phyloP scores from a whole-genome alignment of 2,329 filamentous ascomycete species.

The Amylocarpus encephaloides region DNA sequence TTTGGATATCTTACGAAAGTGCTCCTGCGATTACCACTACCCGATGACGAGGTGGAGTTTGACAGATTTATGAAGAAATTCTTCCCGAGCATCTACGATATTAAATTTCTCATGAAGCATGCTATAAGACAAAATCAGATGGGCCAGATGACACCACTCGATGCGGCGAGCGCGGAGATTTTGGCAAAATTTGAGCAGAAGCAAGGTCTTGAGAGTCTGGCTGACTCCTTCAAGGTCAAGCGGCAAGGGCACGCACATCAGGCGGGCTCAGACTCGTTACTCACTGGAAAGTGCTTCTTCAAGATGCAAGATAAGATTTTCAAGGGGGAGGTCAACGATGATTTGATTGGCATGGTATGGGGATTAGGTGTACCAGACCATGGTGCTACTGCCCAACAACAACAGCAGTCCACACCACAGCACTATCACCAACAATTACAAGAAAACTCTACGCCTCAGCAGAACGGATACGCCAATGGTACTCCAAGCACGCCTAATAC shows the following conservation, averaged over 20 bases:
- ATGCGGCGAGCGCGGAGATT: conserved; percentile 63
- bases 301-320: conserved; percentile 86
- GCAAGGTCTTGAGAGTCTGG: conserved; percentile 86
- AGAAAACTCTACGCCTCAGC: conserved; percentile 44
- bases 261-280: conserved; percentile 85
- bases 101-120: conserved; percentile 94
- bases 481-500: conserved; percentile 65
- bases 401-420: conserved; percentile 36
- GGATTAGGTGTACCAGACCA: conserved; percentile 70
- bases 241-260: conserved; percentile 84
- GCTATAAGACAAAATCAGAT: conserved; percentile 65
- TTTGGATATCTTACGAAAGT: conserved; percentile 97
- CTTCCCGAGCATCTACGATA: conserved; percentile 90
- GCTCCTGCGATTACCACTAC: conserved; percentile 73
- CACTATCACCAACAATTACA: conserved; percentile 36
- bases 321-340: conserved; percentile 70
- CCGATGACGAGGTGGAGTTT: conserved; percentile 85
- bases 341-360: conserved; percentile 88
- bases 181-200: conserved; percentile 83
- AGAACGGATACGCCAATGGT: conserved; percentile 48
- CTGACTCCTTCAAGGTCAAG: conserved; percentile 86
- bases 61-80: conserved; percentile 83
- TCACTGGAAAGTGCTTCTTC: conserved; percentile 94
- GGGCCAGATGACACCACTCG: conserved; percentile 55
- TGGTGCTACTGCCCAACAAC: conserved; percentile 34